Conservation (phyloP, 108 stramenopile genomes). For the Cyclotella baltica region DNA sequence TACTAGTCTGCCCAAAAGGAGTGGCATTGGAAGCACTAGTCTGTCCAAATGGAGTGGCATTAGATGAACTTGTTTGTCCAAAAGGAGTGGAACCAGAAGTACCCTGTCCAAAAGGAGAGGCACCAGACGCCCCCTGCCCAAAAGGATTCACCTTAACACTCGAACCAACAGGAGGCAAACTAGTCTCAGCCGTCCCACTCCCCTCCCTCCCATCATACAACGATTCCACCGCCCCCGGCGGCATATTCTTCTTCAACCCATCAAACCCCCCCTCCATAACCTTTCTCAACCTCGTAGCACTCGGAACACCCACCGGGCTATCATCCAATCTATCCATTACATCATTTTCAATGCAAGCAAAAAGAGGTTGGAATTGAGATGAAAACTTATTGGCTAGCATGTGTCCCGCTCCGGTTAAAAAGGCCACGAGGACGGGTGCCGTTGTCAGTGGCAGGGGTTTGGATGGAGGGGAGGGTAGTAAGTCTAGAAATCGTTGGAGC, state of each 20-base stretch:
- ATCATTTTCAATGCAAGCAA: slow-evolving; percentile 59
- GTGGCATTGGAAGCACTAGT: slow-evolving; percentile 16
- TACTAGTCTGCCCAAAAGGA: not conserved
- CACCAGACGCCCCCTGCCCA: not conserved
- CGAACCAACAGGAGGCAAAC: not conserved
- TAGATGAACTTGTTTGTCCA: slow-evolving; percentile 3
- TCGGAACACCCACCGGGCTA: slow-evolving; percentile 76
- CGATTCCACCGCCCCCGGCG: slow-evolving; percentile 65
- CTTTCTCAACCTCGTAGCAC: slow-evolving; percentile 77
- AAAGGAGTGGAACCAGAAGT: slow-evolving; percentile 1
- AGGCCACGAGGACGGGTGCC: slow-evolving; percentile 86
- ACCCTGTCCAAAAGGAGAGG: slow-evolving; percentile 30
- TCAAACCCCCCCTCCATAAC: slow-evolving; percentile 70
- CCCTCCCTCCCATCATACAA: slow-evolving; percentile 67
- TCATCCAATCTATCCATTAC: slow-evolving; percentile 75
- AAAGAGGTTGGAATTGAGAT: slow-evolving; percentile 54
- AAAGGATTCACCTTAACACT: not conserved
- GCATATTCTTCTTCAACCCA: slow-evolving; percentile 58
- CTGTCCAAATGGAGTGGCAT: slow-evolving; percentile 42
- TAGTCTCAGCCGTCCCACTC: slow-evolving; percentile 10
- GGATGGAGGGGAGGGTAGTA: slow-evolving; percentile 64
- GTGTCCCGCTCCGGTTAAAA: slow-evolving; percentile 85
- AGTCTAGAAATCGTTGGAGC: slow-evolving; percentile 77
- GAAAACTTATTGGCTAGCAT: slow-evolving; percentile 81
- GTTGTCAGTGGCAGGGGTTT: slow-evolving; percentile 76